These are phyloP conservation scores for Claviceps arundinis DNA, from an alignment of 2,329 filamentous ascomycete species.

Conservation along the genomic window DNA sequence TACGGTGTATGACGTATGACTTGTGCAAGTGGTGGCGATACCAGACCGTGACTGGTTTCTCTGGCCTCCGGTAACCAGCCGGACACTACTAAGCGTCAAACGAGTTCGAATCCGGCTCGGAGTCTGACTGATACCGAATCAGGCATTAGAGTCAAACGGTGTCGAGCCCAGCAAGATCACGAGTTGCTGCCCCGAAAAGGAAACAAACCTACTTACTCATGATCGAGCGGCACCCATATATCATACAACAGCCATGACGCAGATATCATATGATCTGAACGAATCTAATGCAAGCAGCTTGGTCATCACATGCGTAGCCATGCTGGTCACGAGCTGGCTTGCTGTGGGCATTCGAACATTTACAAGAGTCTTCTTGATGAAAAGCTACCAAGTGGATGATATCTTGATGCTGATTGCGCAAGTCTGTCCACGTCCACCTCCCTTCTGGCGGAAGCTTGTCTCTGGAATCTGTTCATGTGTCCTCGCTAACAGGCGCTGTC, in stretches of 20 bases:
- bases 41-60: neutral
- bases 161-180: constrained; percentile 1
- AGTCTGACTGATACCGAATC: neutral
- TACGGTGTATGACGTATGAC: neutral
- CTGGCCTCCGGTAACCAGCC: neutral
- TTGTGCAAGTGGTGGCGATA: neutral
- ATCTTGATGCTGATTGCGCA: constrained; percentile 39
- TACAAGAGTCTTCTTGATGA: constrained; percentile 29
- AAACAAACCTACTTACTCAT: neutral
- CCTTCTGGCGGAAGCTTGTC: neutral
- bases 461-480: neutral
- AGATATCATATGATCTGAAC: constrained; percentile 16
- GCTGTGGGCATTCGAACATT: constrained; percentile 31
- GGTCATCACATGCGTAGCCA: constrained; percentile 21
- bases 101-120: too few relatives aligned
- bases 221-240: neutral
- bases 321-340: constrained; percentile 28
- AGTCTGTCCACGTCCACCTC: constrained; percentile 16
- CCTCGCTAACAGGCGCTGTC: constrained; percentile 2
- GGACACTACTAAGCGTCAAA: neutral
- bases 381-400: constrained; percentile 35
- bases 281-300: constrained; percentile 27
- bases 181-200: neutral
- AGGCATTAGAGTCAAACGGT: neutral
- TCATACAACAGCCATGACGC: constrained; percentile 15